Conservation (phyloP, 2,329 filamentous ascomycete species). For the Hypoxylon sp. region DNA sequence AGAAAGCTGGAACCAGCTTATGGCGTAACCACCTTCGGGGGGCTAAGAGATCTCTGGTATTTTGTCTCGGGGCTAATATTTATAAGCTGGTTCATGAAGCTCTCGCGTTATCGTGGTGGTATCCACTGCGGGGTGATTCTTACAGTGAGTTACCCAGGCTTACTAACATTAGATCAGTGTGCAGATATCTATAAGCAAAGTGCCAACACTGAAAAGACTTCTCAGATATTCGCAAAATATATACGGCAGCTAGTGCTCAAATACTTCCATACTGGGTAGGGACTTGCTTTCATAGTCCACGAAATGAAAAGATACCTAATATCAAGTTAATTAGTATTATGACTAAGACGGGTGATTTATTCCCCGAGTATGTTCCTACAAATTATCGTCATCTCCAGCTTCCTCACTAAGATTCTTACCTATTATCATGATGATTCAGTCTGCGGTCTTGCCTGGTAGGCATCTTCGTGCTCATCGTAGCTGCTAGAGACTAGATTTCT, state of each 20-base stretch:
- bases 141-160: background rate
- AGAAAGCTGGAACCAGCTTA: conserved; percentile 68
- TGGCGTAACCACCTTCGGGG: conserved; percentile 76
- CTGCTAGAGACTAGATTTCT: too few species aligned
- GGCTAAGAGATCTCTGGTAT: conserved; percentile 43
- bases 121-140: background rate
- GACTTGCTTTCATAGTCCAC: background rate
- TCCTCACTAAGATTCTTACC: too few species aligned
- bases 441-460: too few species aligned
- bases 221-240: background rate
- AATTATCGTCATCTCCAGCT: too few species aligned
- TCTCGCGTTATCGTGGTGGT: background rate
- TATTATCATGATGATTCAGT: too few species aligned
- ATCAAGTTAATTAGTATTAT: too few species aligned
- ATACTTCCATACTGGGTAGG: background rate
- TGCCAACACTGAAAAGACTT: background rate
- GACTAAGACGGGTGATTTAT: too few species aligned
- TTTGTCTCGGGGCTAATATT: background rate
- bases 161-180: too few species aligned
- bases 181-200: too few species aligned
- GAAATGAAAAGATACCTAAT: background rate
- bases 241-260: background rate
- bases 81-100: background rate
- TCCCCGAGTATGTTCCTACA: too few species aligned
- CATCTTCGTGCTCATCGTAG: too few species aligned